phyloP scores from a whole-genome alignment of 1,284 basidiomycete species.

The Malassezia arunalokei region DNA sequence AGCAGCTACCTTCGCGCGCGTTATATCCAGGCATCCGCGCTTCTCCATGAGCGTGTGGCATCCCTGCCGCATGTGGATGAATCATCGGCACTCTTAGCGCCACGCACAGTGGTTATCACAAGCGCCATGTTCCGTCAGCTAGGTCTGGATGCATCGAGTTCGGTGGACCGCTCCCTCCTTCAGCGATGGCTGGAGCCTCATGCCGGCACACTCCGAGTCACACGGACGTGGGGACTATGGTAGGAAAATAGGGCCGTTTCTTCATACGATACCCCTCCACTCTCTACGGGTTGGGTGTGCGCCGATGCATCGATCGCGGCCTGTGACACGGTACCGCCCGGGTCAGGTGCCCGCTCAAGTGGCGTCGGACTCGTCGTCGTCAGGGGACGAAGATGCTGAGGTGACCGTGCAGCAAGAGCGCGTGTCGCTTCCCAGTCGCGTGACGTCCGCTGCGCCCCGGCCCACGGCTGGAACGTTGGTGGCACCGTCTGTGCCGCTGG shows the following conservation, averaged over 20 bases:
- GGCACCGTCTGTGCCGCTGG: neutral
- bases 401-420: neutral
- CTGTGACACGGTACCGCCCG: constrained; percentile 38
- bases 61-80: neutral
- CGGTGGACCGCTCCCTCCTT: neutral
- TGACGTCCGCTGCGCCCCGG: constrained; percentile 15
- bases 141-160: neutral
- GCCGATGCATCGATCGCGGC: constrained; percentile 19
- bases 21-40: constrained; percentile 10
- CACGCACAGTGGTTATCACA: neutral
- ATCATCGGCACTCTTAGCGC: neutral
- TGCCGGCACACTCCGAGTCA: neutral
- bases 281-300: neutral
- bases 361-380: neutral
- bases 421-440: constrained; percentile 9
- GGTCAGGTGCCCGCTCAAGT: constrained; percentile 31
- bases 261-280: neutral
- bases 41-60: constrained; percentile 2
- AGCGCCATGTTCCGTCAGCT: neutral
- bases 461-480: constrained; percentile 7
- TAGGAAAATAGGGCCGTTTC: neutral
- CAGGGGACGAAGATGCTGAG: constrained; percentile 14
- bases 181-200: neutral
- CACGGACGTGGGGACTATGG: neutral
- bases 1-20: constrained; percentile 15